Evolutionary conservation across 2,329 filamentous ascomycete species (phyloP).

Genomic region (Colletotrichum paranaense): DNA sequence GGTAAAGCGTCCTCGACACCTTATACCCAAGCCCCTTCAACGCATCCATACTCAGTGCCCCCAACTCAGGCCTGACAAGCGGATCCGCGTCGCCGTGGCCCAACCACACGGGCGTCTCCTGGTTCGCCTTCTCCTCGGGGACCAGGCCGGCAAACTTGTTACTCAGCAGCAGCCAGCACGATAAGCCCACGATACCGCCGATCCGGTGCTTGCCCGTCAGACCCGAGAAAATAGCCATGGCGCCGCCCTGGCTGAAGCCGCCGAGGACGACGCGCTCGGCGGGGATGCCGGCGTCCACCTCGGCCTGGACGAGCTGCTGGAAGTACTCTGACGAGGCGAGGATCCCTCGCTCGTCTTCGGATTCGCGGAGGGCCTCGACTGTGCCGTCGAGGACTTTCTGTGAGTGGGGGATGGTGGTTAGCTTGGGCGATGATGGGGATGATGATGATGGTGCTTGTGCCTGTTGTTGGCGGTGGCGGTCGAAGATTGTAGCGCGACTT

Average conservation of each 20-base stretch:
- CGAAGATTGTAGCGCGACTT: conserved; percentile 39
- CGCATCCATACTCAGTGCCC: conserved; percentile 72
- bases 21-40: conserved; percentile 78
- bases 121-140: conserved; percentile 62
- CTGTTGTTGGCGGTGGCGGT: conserved; percentile 11
- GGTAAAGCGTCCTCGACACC: conserved; percentile 81
- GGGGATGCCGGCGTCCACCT: conserved; percentile 84
- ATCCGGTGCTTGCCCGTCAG: conserved; percentile 80
- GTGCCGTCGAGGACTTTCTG: conserved; percentile 46
- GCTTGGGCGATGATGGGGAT: not conserved
- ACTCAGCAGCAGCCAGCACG: conserved; percentile 80
- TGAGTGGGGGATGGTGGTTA: not conserved
- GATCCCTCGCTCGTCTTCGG: conserved; percentile 80
- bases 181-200: conserved; percentile 89
- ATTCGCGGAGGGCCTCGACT: conserved; percentile 44
- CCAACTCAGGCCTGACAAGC: conserved; percentile 77
- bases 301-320: conserved; percentile 80
- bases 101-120: conserved; percentile 87
- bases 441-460: not conserved
- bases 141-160: conserved; percentile 56
- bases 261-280: conserved; percentile 87
- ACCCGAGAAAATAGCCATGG: conserved; percentile 85
- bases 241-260: conserved; percentile 88
- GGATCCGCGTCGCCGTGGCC: conserved; percentile 85
- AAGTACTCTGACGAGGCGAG: conserved; percentile 79